A percentile compares a stretch with the other conserved stretches of the same genome.
Conservation (phyloP, 371 early-diverging fungal genomes). For the Mucor piriformis region DNA sequence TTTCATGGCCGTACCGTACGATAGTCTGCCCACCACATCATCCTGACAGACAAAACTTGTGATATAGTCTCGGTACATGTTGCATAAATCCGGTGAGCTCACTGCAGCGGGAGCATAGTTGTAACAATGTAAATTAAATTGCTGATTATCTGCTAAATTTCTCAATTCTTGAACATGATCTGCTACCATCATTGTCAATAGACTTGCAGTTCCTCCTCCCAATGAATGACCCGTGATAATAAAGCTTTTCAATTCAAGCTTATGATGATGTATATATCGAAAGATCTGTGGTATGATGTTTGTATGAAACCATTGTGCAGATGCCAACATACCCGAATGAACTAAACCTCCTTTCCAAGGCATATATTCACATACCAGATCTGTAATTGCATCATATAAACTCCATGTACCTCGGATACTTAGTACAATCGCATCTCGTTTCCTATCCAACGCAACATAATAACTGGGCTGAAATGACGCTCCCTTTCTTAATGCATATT, state of each 20-base stretch:
- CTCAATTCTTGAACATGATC: slow-evolving; percentile 58
- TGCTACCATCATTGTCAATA: slow-evolving; percentile 76
- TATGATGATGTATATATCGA: slow-evolving; percentile 38
- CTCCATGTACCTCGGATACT: slow-evolving; percentile 86
- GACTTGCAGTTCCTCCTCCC: slow-evolving; percentile 74
- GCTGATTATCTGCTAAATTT: slow-evolving; percentile 35
- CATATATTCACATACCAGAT: slow-evolving; percentile 82
- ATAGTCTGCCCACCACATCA: slow-evolving; percentile 75
- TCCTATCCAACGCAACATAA: slow-evolving; percentile 71
- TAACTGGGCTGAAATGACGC: slow-evolving; percentile 80
- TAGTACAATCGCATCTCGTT: slow-evolving; percentile 68
- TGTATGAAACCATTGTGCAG: slow-evolving; percentile 78
- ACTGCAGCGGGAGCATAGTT: slow-evolving; percentile 60
- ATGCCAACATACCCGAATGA: slow-evolving; percentile 80
- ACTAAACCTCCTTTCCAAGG: slow-evolving; percentile 86
- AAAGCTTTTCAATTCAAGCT: slow-evolving; percentile 28
- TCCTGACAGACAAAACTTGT: slow-evolving; percentile 72
- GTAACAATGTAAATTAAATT: slow-evolving; percentile 40
- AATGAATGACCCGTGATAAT: slow-evolving; percentile 74
- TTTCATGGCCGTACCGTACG: slow-evolving; percentile 71
- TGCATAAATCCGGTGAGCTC: slow-evolving; percentile 63
- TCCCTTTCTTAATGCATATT: slow-evolving; percentile 65
- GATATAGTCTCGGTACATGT: slow-evolving; percentile 60
- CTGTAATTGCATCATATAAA: slow-evolving; percentile 78
- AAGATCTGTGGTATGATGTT: slow-evolving; percentile 70